phyloP scores from a whole-genome alignment of 1,139 yeast species.

The Candida sp. region DNA sequence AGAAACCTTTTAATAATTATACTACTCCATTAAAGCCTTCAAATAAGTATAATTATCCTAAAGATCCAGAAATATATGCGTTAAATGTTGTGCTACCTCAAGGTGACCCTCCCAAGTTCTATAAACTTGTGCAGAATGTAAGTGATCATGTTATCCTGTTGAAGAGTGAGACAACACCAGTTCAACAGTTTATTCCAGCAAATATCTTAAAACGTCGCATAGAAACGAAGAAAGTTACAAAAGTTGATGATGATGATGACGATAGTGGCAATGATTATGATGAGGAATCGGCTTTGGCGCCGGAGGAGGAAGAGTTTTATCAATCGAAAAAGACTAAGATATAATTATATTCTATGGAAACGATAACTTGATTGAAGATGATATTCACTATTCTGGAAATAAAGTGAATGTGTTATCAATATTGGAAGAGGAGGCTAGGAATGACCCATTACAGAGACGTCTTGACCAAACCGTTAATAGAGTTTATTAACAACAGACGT shows the following conservation, averaged over 20 bases:
- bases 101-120: constrained; percentile 39
- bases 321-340: constrained; percentile 2
- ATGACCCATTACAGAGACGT: no score
- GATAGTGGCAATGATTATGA: constrained; percentile 3
- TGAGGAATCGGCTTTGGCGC: constrained; percentile 7
- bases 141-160: constrained; percentile 7
- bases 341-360: background rate
- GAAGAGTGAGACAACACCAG: constrained; percentile 4
- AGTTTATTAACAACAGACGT: no score
- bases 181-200: background rate
- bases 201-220: background rate
- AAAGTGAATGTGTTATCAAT: no score
- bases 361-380: no score
- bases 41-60: constrained; percentile 10
- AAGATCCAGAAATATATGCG: constrained; percentile 26
- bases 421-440: no score
- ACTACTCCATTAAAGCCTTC: constrained; percentile 20
- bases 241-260: background rate
- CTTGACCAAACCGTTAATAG: no score
- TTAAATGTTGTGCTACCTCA: constrained; percentile 30
- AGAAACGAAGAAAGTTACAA: background rate
- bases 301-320: constrained; percentile 11
- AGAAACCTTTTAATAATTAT: constrained; percentile 18
- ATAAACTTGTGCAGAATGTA: constrained; percentile 35
- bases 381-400: no score